Evolutionary conservation across 345 rosid genomes (phyloP), one percentile per base, ranked within the genome.

Genomic region (Kandelia obovata): DNA sequence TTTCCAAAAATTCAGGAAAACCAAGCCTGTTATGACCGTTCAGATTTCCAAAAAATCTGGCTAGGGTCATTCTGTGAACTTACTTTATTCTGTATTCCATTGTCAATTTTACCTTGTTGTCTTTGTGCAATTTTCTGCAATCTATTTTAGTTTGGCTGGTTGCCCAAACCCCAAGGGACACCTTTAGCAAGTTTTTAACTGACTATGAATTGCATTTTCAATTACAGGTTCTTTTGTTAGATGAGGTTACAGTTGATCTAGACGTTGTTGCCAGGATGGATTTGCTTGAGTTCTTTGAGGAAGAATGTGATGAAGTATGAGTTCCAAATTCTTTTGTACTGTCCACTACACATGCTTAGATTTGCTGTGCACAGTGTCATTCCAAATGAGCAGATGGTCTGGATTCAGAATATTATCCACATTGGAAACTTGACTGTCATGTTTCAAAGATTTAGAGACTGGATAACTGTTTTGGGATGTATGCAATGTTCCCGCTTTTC

Each of bases 211-310:
- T 4, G 16, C 56, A 30, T 31, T 63, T 59, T 20, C 60, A 17
- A 72, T 61, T 71, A 56, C 86, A 95, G 97, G 97, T 92, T 56
- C 83, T 95, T 58, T 77, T 95, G 79, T 84, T 95, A 23, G 99
- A 95, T 78, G 99, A 95, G 70, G 89, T 95, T 61, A 95, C 99
- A 26, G 96, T 95, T 25, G 99, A 95, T 70, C 88, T 95, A 0
- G 99, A 95, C 46, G 96, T 95, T 43, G 99, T 95, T 71, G 94
- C 96, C 51, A 85, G 97, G 66, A 73, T 95, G 88, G 97, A 95
- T 87, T 83, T 95, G 66, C 92, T 95, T 10, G 86, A 90, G 27
- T 95, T 92, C 82, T 90, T 95, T 63, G 83, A 83, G 83, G 96
- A 92, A 77, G 97, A 95, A 83, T 92, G 96, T 68, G 91, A 90